Base-by-base conservation (phyloP, 345 rosid genomes). In the Salix caprea region DNA sequence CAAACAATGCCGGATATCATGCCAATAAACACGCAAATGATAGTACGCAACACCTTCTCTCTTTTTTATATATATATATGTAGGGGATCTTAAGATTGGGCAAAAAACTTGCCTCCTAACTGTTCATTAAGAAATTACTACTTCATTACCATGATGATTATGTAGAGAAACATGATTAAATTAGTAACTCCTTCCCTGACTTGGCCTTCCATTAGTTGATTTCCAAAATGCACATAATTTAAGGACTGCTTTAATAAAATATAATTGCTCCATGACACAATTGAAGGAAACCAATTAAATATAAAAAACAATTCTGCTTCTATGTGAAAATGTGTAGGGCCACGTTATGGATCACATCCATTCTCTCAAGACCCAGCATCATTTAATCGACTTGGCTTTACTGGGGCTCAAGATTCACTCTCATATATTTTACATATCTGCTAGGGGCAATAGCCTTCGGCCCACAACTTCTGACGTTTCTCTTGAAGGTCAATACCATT, bases 21-120 rank as follows among this genome's bases (percentile, higher is more conserved):
- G 98, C 93, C 92, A 93, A 67, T 87, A 90, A 11, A 90, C 66
- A 40, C 77, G 76, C 70, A 91, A 89, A 78, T 90, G 32, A 30
- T 30, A 30, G 0, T 0, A 30, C 2, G 3, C 2, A 30, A 2
- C 32, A 30, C 32, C 32, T 30, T 30, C 32, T 30, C 32, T 30
- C 0, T 30, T 30, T 30, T 30, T 2, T 2, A 0, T 30, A 2
- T 30, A 30, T 30, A 30, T 30, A 30, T 3, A 21, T 19, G 2
- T 54, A 52, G 10, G 10, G 24, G 10, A 54, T 21, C 46, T 42
- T 11, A 42, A 42, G 46, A 42, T 3, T 12, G 48, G 15, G 48
- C 24, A 21, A 54, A 54, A n/a, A 32, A 32, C 24, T 7, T 19
- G 42, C 10, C 10, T 39, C 34, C 6, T 34, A 8, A 9, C 13